Evolutionary conservation across 1,284 basidiomycete species (phyloP), one percentile per base, ranked within the genome.

Genomic region (Schizopora paradoxa): DNA sequence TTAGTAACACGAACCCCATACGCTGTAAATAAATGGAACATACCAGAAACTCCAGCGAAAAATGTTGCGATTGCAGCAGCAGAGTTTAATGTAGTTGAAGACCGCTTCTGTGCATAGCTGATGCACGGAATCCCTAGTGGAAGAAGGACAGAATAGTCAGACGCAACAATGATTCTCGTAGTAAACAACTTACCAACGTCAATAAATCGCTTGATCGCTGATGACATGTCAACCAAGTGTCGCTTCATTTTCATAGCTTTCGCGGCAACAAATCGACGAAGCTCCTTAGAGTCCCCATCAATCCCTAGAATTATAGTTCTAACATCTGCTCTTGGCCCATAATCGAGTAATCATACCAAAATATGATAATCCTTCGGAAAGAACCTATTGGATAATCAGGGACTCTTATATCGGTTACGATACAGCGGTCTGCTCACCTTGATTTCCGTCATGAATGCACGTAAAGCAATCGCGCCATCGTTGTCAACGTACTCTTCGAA

Each of bases 401-500:
- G 28, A 10, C 7, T 34, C 33, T 35, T 13, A 35, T 10, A 13
- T 3, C 33, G 26, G 19, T 11, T 13, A 27, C 18, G 16, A 19
- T 8, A 23, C n/a, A 14, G 19, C 16, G 28, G 19, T 25, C n/a
- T 8, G 27, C 42, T 14, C 19, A 49, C 47, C 6, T 43, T 22
- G 16, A 45, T 26, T 19, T 49, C 47, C 27, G 41, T 45, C 22
- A 28, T 26, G 28, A 49, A 49, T 4, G 39, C 37, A 7, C 35
- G 27, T 14, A 49, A 33, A 22, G 43, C 41, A n/a, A 31, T 40
- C 10, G 39, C 28, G 6, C 27, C 47, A 23, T 49, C 47, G 19
- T 49, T 37, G 25, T 49, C 42, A 23, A 28, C 41, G 23, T 49
- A 49, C 35, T 49, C 47, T 19, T 49, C 47, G 37, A 49, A 49